These are phyloP conservation scores for Conringia planisiliqua DNA, from an alignment of 345 rosid genomes.

Conservation along the genomic window DNA sequence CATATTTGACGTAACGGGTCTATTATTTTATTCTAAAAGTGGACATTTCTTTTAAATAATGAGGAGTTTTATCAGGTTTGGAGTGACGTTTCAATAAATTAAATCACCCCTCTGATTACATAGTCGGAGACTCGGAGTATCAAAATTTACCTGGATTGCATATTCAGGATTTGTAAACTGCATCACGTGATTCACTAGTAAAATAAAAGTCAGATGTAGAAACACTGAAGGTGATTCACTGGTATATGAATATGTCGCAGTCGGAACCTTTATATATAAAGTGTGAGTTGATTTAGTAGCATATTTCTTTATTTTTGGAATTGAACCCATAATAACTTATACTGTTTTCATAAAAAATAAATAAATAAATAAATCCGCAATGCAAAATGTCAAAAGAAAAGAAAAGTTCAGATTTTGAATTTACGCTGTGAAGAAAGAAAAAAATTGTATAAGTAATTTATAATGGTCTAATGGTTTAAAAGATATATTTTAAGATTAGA, in stretches of 20 bases:
- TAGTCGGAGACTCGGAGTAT: background rate
- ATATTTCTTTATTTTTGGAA: too few species aligned
- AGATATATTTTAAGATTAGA: background rate
- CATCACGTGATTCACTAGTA: background rate
- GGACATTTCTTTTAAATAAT: background rate
- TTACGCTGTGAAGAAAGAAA: background rate
- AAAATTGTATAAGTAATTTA: too few species aligned
- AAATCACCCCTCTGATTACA: background rate
- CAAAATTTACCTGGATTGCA: background rate
- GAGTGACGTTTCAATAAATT: background rate
- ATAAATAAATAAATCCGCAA: too few species aligned
- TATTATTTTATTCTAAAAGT: background rate
- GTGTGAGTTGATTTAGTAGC: too few species aligned
- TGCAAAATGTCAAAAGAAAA: background rate
- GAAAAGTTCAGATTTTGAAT: background rate
- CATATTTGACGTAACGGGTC: constrained; percentile 14
- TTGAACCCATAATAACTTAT: too few species aligned
- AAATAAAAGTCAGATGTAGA: background rate
- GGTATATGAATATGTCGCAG: background rate
- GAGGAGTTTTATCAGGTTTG: background rate
- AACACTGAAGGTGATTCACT: background rate
- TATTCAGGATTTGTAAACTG: background rate
- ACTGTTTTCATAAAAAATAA: too few species aligned
- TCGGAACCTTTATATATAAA: background rate
- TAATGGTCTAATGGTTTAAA: too few species aligned